phyloP scores from a whole-genome alignment of 352 stramenopile genomes.

The Halophytophthora batemanensis region DNA sequence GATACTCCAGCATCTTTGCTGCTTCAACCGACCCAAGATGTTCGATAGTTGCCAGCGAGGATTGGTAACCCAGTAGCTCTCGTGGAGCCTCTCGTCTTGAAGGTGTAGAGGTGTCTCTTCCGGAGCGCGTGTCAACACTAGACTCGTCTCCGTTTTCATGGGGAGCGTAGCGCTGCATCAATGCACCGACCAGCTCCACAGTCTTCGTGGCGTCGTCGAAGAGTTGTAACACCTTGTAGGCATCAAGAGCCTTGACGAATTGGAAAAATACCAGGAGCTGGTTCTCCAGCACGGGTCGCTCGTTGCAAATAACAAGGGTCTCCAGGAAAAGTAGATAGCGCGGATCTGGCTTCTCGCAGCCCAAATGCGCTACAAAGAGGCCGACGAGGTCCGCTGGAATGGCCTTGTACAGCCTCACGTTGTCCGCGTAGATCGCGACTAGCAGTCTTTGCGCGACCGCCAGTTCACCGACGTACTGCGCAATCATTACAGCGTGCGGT shows the following conservation, averaged over 20 bases:
- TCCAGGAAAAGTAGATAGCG: constrained; percentile 64
- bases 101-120: neutral
- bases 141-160: constrained; percentile 5
- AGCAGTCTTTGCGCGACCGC: constrained; percentile 60
- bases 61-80: neutral
- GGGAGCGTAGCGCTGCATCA: constrained; percentile 27
- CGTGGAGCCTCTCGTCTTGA: neutral
- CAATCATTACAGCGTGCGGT: constrained; percentile 47
- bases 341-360: constrained; percentile 38
- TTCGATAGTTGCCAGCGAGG: neutral
- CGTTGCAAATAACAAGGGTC: constrained; percentile 52
- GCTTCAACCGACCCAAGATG: constrained; percentile 4
- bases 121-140: neutral
- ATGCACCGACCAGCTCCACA: constrained; percentile 20
- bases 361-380: constrained; percentile 41
- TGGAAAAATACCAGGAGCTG: constrained; percentile 67
- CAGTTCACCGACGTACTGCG: constrained; percentile 46
- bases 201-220: constrained; percentile 44
- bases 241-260: constrained; percentile 63
- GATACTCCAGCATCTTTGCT: constrained; percentile 51
- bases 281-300: constrained; percentile 59
- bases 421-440: constrained; percentile 50
- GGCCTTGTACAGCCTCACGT: constrained; percentile 44
- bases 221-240: constrained; percentile 40
- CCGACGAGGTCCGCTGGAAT: constrained; percentile 60